Base-by-base conservation (phyloP, 306 rosid species). In the Inga laurina region DNA sequence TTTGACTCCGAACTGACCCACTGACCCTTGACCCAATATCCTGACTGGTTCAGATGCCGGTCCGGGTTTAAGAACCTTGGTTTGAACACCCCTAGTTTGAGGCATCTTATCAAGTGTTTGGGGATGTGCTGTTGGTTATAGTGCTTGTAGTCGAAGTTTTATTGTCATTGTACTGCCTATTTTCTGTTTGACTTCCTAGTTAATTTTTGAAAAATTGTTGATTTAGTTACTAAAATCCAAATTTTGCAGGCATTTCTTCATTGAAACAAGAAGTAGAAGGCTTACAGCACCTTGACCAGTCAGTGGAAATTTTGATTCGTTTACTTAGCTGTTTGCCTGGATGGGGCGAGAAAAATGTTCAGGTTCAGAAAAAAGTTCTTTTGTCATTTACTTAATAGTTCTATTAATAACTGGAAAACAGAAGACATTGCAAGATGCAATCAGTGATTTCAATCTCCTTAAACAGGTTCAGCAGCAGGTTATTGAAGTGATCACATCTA, bases 301-400 rank as follows among this genome's bases (percentile, higher is more conserved):
- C 92, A 4, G 94, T 88, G 65, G 99, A 94, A 85, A 86, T 97
- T 81, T 87, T 97, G 80, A 81, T 94, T 86, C 96, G 97, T 82
- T 88, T 97, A 85, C 88, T 97, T 35, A 92, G 98, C 79, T 78
- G 87, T 84, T 88, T 94, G 82, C 99, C 99, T 82, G 99, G 99
- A 41, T 97, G 99, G 99, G 89, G 91, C 65, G 99, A 97, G 88
- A 97, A 97, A 86, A 97, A 97, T 85, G 99, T 97, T 90, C 99
- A 97, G 98, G 99, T 94, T 86, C 39, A 74, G 75, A 68, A 73
- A 39, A 72, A 39, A 16, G 72, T 79, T 66, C 45, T 82, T 81
- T 78, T 80, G 14, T 62, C 52, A 54, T 74, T 79, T 57, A 6
- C 43, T 32, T 79, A 57, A 48, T 85, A 68, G 68, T 3, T 68